Base-by-base conservation (phyloP, 1,284 basidiomycete genomes). In the Fistulinella cinereoalba region DNA sequence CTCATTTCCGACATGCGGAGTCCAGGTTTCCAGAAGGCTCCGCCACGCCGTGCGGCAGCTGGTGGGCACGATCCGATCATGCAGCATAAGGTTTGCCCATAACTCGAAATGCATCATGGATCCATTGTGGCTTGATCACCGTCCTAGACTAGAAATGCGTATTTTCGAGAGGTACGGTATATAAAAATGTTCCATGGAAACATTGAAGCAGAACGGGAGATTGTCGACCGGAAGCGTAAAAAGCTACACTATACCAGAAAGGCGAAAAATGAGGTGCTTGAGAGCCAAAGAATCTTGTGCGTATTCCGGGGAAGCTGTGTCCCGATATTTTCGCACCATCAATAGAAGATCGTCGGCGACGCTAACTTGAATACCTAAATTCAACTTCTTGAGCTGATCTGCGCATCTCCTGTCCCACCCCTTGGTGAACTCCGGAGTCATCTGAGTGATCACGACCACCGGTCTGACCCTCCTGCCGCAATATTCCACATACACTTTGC, bases 381-480 rank as follows among this genome's bases (percentile, higher is more conserved):
- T 49, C 33, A 60, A 45, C 21, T 8, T 6, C 34, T 1, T 21
- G 3, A 60, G 45, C 33, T 53, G 58, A 18, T 46, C 41, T 29
- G 10, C 47, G 16, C 58, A 64, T 36, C 54, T 60, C 44, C 40
- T 34, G 16, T 58, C 43, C 58, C 60, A 64, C 15, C 44, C 44
- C 12, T n/a, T 37, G 24, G 36, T 49, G 12, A 61, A 56, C 1
- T 49, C 47, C 3, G 41, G 19, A 32, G 57, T 45, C 60, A 64
- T 61, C 22, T 58, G 60, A 19, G 55, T 64, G 15, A 60, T 60
- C n/a, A 60, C 46, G 32, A 60, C 39, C 34, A 61, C 57, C 9
- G 60, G 58, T 42, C 43, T 61, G 41, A 58, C 57, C 47, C 13
- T 62, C 45, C 24, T 53, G 18, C 42, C 19, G 25, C 59, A 60